Percentiles rank a stretch among this genome's conserved stretches.
Conservation (phyloP, 225 moss, liverwort and hornwort species). For the Physcomitrellopsis africana region DNA sequence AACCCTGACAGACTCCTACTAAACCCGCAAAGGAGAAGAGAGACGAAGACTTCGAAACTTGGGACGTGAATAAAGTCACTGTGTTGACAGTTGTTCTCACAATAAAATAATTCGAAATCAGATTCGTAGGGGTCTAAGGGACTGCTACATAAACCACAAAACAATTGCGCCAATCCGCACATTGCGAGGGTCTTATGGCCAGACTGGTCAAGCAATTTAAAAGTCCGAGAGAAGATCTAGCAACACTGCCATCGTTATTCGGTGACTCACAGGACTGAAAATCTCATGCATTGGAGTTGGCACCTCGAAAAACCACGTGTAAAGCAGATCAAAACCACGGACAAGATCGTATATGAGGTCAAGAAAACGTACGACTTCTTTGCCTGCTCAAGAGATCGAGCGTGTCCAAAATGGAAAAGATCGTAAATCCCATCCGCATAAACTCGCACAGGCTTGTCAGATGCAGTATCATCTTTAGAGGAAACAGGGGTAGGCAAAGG, state of each 20-base stretch:
- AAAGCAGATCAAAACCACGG: slow-evolving; percentile 14
- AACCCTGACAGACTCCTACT: not conserved
- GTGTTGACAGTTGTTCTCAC: not conserved
- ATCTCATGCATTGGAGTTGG: slow-evolving; percentile 6
- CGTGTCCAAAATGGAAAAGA: slow-evolving; percentile 95
- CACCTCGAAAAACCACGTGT: not conserved
- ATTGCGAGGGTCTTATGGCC: not conserved
- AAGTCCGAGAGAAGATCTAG: not conserved
- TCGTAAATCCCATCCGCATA: slow-evolving; percentile 98
- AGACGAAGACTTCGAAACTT: not conserved
- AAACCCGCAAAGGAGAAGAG: not conserved
- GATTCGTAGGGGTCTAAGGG: not conserved
- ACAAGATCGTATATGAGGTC: not conserved
- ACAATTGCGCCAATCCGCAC: no score
- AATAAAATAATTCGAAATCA: not conserved
- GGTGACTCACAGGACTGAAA: not conserved
- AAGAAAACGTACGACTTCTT: slow-evolving; percentile 83
- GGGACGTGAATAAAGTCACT: not conserved
- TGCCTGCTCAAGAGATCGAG: slow-evolving; percentile 95
- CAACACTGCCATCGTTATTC: not conserved
- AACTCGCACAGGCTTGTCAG: slow-evolving; percentile 69
- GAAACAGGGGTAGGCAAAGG: slow-evolving; percentile 58
- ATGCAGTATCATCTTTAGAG: slow-evolving; percentile 34
- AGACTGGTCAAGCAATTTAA: not conserved
- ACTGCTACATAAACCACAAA: not conserved